Evolutionary conservation across 73 alveolate genomes (phyloP), one percentile per base, ranked within the genome.

Genomic region (Paramecium octaurelia): DNA sequence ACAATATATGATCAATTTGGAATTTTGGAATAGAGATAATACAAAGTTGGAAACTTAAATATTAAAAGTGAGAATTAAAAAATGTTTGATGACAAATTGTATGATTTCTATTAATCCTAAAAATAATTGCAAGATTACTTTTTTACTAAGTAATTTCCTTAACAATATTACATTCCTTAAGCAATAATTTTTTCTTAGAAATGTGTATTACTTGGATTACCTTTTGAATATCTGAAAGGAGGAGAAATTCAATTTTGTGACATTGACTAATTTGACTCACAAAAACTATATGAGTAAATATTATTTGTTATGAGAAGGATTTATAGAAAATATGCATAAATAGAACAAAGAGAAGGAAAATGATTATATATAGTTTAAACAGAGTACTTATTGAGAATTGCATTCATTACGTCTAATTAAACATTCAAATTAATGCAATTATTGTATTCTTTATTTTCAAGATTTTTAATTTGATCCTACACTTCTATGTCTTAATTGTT

Each of bases 331-430:
- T 64, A 64, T 27, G 42, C 84, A 27, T 31, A 31, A 34, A 64
- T 64, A 64, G 84, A 64, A 64, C 24, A 64, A n/a, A 64, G 84
- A 64, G 84, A 64, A 64, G 84, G 84, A 24, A 64, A 64, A 64
- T 64, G 84, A 64, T 64, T 64, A 31, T 9, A 23, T 64, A 64
- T 64, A 9, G 27, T 48, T 16, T 44, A 12, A 16, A 54, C 27
- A 54, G 69, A 54, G 16, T 54, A 48, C 31, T n/a, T 54, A 54
- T 54, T 18, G 69, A 54, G 69, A 54, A 54, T 48, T 54, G 69
- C 31, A 54, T 54, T 54, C 9, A 54, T n/a, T 54, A 54, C 9
- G 21, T 54, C 69, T 20, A 54, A 54, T 54, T 54, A 4, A 54
- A 54, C 23, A 54, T 54, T 54, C 69, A 54, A 54, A 54, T 54